Base-by-base conservation (phyloP, 495 filamentous ascomycete species). In the Aspergillus panamensis region DNA sequence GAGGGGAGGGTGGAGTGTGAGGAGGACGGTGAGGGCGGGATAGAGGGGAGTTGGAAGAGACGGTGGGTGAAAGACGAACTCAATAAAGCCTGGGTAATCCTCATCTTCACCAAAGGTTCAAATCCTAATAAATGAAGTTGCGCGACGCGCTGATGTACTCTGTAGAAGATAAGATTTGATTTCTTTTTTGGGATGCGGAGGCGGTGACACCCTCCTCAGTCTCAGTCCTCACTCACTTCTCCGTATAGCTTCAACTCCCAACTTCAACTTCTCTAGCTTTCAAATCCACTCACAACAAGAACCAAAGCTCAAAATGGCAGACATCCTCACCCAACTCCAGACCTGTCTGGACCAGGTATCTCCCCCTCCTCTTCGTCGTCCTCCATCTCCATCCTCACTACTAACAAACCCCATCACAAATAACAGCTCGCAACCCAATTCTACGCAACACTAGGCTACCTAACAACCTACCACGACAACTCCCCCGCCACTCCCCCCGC, bases 281-380 rank as follows among this genome's bases (percentile, higher is more conserved):
- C 48, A 33, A 4, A 32, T 51, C 13, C 20, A 19, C n/a, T 21
- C 33, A 12, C 32, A 55, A 48, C 49, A 48, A 51, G 29, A 31
- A 56, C 37, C 55, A 10, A 29, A 35, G 30, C 54, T 37, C 64
- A 75, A 48, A 53, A 97, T 96, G 93, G 88, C 88, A 0, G 94
- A 98, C 72, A 82, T 87, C 43, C 82, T 98, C 39, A 96, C 94
- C 4, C 92, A 97, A 69, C 82, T 98, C 40, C 94, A 98, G 77
- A 92, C 96, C 69, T 89, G 90, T 69, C 87, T 96, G 55, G 93
- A 97, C 69, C 86, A 96, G 77, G 91, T 93, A 76, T 43, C 59
- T 51, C 40, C 33, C 44, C 42, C 29, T 51, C 30, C 32, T 44
- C 40, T 31, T 37, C 43, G 14, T 17, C 37, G 53, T 49, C 60